Evolutionary conservation across 1,139 yeast species (phyloP), one percentile per base, ranked within the genome.

Genomic region (Saccharomyces pastorianus): DNA sequence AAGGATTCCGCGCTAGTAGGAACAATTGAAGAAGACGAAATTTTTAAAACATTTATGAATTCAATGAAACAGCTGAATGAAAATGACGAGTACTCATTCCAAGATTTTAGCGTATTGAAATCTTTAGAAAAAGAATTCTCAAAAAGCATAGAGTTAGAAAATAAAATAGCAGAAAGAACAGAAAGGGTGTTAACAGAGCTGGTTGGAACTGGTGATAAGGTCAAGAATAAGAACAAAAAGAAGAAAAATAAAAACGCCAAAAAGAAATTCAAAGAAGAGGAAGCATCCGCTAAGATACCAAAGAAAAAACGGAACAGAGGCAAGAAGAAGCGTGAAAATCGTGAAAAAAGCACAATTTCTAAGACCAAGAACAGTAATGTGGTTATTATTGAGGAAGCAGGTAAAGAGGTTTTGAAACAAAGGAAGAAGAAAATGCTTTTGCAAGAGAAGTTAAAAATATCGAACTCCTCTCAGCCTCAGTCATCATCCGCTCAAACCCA

Each of bases 371-470:
- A 60, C 46, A 59, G 63, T 13, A 66, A 65, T 46, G 56, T 65
- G n/a, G 69, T 65, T 1, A 65, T 66, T 4, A 53, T 66, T n/a
- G 70, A 66, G 49, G 68, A 64, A n/a, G 69, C 69, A 7, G 69
- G 69, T 8, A 64, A 61, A 51, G 62, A 61, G 53, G 68, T 65
- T 38, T 46, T 66, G 38, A 63, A 62, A 51, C 60, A 64, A 54
- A 56, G 67, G 48, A 62, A 60, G 47, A 61, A 58, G 44, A 38
- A 38, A 17, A 38, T 38, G 44, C 44, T 38, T 17, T 46, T 59
- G 31, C 58, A 60, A 41, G 52, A 55, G 49, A 56, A 57, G 48
- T 17, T 38, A 9, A 38, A 38, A 20, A 17, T 14, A 38, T 38
- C 44, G 3, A 38, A 38, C 13, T 38, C 44, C 11, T 17, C 44